A percentile compares a stretch with the other conserved stretches of the same genome.
These are phyloP conservation scores for Grosmannia serpens DNA, from an alignment of 2,329 filamentous ascomycete species.

Conservation along the genomic window DNA sequence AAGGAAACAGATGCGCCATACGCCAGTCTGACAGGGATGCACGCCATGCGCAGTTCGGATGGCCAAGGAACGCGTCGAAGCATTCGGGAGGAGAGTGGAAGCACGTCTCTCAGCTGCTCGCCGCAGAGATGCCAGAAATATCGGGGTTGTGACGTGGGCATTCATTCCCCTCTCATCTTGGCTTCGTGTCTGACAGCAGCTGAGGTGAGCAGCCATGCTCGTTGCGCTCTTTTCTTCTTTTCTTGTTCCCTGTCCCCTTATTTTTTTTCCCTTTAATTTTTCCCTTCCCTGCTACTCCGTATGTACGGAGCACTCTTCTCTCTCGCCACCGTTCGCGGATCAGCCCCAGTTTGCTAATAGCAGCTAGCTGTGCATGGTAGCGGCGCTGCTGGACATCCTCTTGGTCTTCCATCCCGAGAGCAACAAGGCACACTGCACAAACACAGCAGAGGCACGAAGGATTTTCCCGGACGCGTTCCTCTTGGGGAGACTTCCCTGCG, in stretches of 20 bases:
- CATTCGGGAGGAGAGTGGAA: not conserved
- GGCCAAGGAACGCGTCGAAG: not conserved
- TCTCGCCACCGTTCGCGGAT: not conserved
- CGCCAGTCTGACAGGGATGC: not conserved
- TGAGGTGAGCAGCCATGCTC: not conserved
- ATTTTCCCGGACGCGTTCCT: not conserved
- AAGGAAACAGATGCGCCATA: not conserved
- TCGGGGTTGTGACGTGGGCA: not conserved
- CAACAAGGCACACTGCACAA: not conserved
- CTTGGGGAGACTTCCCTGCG: not conserved
- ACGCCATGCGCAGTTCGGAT: not conserved
- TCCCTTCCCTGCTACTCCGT: not conserved
- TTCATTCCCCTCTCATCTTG: not conserved
- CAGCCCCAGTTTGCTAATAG: not conserved
- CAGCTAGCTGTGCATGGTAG: not conserved
- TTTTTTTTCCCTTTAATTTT: not conserved
- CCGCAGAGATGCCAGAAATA: not conserved
- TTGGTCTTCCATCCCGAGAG: not conserved
- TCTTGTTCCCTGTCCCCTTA: not conserved
- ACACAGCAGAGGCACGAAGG: not conserved
- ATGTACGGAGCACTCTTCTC: no score
- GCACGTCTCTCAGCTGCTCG: not conserved
- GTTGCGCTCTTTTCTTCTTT: not conserved
- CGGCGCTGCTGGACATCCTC: not conserved
- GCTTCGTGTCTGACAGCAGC: not conserved